Evolutionary conservation across 2,329 filamentous ascomycete species (phyloP).

Genomic region (Myriosclerotinia scirpicola): DNA sequence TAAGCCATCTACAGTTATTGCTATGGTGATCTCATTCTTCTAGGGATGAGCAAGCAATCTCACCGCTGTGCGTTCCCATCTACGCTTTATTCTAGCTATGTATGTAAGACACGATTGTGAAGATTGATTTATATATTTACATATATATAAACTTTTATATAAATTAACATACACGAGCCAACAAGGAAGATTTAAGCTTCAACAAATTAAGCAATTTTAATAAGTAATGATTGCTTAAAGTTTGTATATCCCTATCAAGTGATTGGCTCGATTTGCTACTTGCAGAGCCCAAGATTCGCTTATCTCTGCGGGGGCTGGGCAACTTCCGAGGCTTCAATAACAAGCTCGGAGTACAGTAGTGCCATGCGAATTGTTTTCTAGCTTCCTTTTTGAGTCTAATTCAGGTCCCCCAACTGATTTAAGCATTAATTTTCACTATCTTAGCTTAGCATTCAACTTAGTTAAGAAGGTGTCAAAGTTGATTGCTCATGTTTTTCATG

Average conservation of each 20-base stretch:
- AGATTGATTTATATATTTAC: too few species aligned
- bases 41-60: not conserved
- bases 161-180: not conserved
- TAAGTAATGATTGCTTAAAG: not conserved
- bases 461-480: conserved; percentile 5
- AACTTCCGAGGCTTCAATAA: too few species aligned
- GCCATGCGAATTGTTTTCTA: conserved; percentile 5
- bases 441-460: not conserved
- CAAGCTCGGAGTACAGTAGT: too few species aligned
- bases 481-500: not conserved
- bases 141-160: too few species aligned
- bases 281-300: not conserved
- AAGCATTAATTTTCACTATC: not conserved
- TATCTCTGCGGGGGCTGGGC: not conserved
- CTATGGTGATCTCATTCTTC: not conserved
- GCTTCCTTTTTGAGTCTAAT: conserved; percentile 21
- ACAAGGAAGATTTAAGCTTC: not conserved
- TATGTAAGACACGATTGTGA: too few species aligned
- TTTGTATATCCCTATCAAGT: not conserved
- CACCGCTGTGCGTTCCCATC: not conserved
- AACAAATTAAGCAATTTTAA: not conserved
- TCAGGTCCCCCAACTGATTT: not conserved
- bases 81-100: not conserved
- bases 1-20: not conserved
- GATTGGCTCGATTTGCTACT: not conserved